Evolutionary conservation across 129 eudicot species (phyloP).

Genomic region (carrot (Daucus carota)): DNA sequence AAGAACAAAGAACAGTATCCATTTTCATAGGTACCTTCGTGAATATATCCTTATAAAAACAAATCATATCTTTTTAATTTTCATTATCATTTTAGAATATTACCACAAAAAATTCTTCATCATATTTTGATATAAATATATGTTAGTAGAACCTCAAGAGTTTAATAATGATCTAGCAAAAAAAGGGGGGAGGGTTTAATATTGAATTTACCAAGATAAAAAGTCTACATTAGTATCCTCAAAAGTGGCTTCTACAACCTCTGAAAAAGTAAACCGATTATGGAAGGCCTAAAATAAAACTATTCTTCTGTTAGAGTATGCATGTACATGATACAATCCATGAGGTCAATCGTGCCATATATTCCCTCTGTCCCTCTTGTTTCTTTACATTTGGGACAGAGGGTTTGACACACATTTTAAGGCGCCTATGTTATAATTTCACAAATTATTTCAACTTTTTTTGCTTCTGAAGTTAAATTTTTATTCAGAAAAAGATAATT

Average conservation of each 20-base stretch:
- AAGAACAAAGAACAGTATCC: neutral
- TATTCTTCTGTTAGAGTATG: neutral
- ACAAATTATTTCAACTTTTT: too few relatives aligned
- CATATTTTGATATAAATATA: too few relatives aligned
- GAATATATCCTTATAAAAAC: neutral
- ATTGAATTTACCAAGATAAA: neutral
- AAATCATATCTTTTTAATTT: too few relatives aligned
- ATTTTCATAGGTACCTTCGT: neutral
- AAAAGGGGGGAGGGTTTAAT: neutral
- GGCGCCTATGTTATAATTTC: too few relatives aligned
- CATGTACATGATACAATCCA: neutral
- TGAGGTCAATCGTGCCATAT: neutral
- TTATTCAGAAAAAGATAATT: too few relatives aligned
- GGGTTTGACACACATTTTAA: too few relatives aligned
- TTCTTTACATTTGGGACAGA: too few relatives aligned
- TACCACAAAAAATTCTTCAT: neutral
- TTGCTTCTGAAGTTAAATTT: too few relatives aligned
- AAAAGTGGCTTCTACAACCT: neutral
- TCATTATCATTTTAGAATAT: too few relatives aligned
- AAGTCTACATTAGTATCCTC: neutral
- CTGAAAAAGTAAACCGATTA: neutral
- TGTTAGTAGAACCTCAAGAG: neutral
- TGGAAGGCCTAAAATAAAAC: neutral
- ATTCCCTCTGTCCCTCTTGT: too few relatives aligned
- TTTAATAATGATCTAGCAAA: too few relatives aligned